A percentile compares a stretch with the other conserved stretches of the same genome.
Evolutionary conservation across 805 yeast species (phyloP).

Genomic region (Pichia insulana): DNA sequence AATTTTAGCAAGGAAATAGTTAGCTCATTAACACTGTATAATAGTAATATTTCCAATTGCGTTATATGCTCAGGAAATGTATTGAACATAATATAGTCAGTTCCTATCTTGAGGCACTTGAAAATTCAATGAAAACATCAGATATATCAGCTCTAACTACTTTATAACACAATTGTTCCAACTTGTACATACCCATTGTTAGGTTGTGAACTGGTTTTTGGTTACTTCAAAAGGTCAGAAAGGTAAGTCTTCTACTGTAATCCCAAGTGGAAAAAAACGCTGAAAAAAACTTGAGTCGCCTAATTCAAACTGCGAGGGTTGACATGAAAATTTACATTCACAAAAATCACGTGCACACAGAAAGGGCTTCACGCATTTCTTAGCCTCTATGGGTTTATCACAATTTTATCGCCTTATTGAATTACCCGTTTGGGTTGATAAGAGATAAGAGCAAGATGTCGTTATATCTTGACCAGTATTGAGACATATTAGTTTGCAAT

Average conservation of each 20-base stretch:
- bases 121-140: neutral
- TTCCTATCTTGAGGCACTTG: too few species aligned
- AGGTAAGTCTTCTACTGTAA: neutral
- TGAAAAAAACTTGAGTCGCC: neutral
- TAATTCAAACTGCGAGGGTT: neutral
- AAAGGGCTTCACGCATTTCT: neutral
- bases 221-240: neutral
- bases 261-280: neutral
- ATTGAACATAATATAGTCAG: too few species aligned
- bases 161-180: neutral
- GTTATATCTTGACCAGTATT: too few species aligned
- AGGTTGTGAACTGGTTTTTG: slow-evolving; percentile 8
- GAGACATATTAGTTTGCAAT: too few species aligned
- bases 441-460: too few species aligned
- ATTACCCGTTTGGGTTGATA: too few species aligned
- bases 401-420: too few species aligned
- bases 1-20: too few species aligned
- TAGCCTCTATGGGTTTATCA: too few species aligned
- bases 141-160: neutral
- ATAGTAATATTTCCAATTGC: too few species aligned
- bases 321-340: neutral
- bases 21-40: too few species aligned
- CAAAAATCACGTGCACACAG: neutral
- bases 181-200: slow-evolving; percentile 9
- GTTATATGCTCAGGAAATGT: too few species aligned